phyloP scores from a whole-genome alignment of 1,284 basidiomycete genomes.

The Ustilago curta region DNA sequence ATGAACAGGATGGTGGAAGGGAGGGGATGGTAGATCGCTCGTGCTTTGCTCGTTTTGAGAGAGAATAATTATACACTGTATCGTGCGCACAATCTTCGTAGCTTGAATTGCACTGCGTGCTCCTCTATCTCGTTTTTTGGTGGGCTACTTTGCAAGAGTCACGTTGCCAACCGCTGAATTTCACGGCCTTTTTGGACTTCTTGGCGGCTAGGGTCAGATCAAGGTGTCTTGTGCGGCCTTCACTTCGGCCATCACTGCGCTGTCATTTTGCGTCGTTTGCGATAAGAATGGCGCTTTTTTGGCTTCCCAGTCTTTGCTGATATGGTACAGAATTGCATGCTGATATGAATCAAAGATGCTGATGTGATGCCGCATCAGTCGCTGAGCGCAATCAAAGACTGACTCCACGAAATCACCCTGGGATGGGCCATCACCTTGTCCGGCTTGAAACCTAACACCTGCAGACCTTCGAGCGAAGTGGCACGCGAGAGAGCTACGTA shows the following conservation, averaged over 20 bases:
- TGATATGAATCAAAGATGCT: not conserved
- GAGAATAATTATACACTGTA: constrained; percentile 4
- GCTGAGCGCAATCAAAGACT: constrained; percentile 37
- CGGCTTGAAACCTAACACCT: constrained; percentile 82
- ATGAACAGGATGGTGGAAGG: not conserved
- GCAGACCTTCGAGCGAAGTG: constrained; percentile 87
- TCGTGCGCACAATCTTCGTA: constrained; percentile 14
- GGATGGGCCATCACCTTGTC: constrained; percentile 64
- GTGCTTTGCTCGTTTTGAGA: not conserved
- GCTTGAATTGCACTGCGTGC: not conserved
- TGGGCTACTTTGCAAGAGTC: constrained; percentile 7
- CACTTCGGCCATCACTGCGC: not conserved
- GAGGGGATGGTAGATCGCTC: not conserved
- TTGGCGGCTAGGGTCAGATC: not conserved
- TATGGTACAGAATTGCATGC: constrained; percentile 5
- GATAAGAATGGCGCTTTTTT: not conserved
- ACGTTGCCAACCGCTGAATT: constrained; percentile 23
- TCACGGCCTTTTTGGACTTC: constrained; percentile 13
- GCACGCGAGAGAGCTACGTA: constrained; percentile 97
- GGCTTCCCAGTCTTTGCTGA: constrained; percentile 12
- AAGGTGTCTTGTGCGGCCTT: constrained; percentile 3
- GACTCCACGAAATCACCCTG: constrained; percentile 62
- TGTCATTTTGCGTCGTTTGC: no score
- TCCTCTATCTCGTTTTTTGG: not conserved
- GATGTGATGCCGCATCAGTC: constrained; percentile 7